Evolutionary conservation across 768 basidiomycete species (phyloP).

Genomic region (Mycena sanguinolenta): DNA sequence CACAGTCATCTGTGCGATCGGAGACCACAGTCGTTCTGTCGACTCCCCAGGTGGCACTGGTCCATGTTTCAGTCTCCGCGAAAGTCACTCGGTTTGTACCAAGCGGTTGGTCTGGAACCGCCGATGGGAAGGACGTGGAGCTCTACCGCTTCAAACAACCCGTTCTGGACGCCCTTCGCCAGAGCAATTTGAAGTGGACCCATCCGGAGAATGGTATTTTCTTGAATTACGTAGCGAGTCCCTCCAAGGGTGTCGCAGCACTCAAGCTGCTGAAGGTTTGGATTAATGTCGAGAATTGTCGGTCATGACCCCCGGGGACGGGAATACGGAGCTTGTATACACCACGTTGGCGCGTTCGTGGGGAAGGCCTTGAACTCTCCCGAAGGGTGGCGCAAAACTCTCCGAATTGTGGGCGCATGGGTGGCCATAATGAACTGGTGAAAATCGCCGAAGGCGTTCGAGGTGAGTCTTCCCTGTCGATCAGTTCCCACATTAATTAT

Average conservation of each 20-base stretch:
- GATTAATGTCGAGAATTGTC: constrained; percentile 18
- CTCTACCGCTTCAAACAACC: constrained; percentile 16
- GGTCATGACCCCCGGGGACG: constrained; percentile 13
- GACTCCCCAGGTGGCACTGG: constrained; percentile 15
- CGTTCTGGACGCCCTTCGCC: constrained; percentile 6
- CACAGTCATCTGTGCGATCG: constrained; percentile 19
- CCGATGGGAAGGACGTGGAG: constrained; percentile 2
- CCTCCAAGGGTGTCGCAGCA: neutral
- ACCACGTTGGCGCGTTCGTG: constrained; percentile 13
- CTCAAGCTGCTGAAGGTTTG: constrained; percentile 19
- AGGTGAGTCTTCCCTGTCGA: neutral
- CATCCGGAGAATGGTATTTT: constrained; percentile 7
- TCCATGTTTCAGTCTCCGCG: neutral
- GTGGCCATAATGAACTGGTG: constrained; percentile 11
- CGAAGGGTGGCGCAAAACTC: neutral
- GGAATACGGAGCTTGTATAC: constrained; percentile 1
- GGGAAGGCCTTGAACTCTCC: constrained; percentile 4
- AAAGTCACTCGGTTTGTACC: constrained; percentile 4
- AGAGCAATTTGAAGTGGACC: constrained; percentile 11
- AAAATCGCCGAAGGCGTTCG: constrained; percentile 7
- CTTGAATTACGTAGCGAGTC: constrained; percentile 16
- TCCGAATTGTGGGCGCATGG: constrained; percentile 4
- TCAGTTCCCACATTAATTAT: neutral
- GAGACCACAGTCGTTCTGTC: constrained; percentile 11
- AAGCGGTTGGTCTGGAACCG: constrained; percentile 14